These are phyloP conservation scores for Casaregolazyma suthepensis DNA, from an alignment of 1,139 yeast genomes.

Conservation along the genomic window DNA sequence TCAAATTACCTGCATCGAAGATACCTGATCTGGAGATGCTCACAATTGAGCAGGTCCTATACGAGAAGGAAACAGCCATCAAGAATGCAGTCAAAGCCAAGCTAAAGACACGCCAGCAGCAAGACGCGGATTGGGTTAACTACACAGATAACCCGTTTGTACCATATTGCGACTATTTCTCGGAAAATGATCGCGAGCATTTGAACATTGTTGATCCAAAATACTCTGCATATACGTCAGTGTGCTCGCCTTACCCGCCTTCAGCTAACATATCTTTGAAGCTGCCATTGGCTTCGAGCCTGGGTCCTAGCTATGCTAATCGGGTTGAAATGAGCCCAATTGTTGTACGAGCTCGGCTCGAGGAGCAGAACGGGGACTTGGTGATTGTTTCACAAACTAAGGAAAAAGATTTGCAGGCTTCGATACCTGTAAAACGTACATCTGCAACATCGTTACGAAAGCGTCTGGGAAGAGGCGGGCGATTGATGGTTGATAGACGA, in stretches of 20 bases:
- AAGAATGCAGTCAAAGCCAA: constrained; percentile 78
- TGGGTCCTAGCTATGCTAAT: constrained; percentile 27
- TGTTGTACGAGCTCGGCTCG: constrained; percentile 19
- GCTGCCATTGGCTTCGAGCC: constrained; percentile 26
- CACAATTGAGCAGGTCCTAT: constrained; percentile 69
- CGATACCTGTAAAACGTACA: constrained; percentile 28
- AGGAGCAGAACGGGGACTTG: constrained; percentile 19
- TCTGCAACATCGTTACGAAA: constrained; percentile 53
- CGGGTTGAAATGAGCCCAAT: constrained; percentile 26
- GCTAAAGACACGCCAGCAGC: constrained; percentile 62
- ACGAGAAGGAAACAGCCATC: constrained; percentile 73
- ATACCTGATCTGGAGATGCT: constrained; percentile 89
- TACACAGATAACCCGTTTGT: constrained; percentile 86
- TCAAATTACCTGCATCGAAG: constrained; percentile 80
- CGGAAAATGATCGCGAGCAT: constrained; percentile 35
- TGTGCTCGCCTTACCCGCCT: constrained; percentile 68
- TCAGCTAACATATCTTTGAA: constrained; percentile 37
- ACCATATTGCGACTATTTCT: constrained; percentile 72
- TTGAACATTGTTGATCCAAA: constrained; percentile 43
- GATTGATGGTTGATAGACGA: constrained; percentile 67
- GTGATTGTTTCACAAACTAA: constrained; percentile 18
- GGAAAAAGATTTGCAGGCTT: constrained; percentile 25
- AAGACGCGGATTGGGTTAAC: constrained; percentile 72
- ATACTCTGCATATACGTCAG: constrained; percentile 76
- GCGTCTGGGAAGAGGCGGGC: constrained; percentile 68